These are phyloP conservation scores for Metrosideros polymorpha DNA, from an alignment of 441 rosid species.

Conservation along the genomic window DNA sequence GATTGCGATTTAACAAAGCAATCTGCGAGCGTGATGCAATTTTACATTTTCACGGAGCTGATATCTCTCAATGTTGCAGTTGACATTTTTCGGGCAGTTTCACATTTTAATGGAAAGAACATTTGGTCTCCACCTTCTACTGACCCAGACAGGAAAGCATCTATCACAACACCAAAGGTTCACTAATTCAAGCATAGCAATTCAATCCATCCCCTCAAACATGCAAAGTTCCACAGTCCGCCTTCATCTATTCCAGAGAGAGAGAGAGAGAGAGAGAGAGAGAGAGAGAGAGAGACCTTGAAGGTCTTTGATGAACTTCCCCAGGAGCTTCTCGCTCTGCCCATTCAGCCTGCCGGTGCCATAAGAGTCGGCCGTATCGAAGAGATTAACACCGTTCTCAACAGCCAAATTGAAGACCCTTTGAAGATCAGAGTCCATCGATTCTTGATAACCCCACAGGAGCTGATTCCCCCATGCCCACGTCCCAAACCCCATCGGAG, in stretches of 20 bases:
- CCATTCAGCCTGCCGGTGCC: constrained; percentile 86
- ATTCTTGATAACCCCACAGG: constrained; percentile 77
- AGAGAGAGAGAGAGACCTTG: constrained; percentile 24
- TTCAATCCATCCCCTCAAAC: neutral
- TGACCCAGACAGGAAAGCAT: neutral
- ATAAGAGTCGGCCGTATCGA: constrained; percentile 93
- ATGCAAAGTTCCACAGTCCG: neutral
- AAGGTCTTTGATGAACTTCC: constrained; percentile 65
- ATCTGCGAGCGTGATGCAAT: neutral
- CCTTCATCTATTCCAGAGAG: neutral
- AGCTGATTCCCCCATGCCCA: constrained; percentile 99
- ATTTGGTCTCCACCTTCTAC: neutral
- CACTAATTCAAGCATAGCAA: neutral
- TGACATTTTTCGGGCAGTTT: neutral
- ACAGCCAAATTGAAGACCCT: constrained; percentile 64
- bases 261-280: neutral
- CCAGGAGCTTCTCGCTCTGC: constrained; percentile 85
- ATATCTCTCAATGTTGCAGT: neutral
- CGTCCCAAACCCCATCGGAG: constrained; percentile 96
- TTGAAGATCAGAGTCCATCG: constrained; percentile 81
- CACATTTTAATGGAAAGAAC: neutral
- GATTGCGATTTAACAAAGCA: neutral
- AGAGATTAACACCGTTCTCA: constrained; percentile 67
- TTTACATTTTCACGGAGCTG: neutral
- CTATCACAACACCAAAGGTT: neutral